Percentiles rank a stretch among this genome's conserved stretches.
Conservation (phyloP, 1,284 basidiomycete genomes). For the Mrakiaceae sp. region DNA sequence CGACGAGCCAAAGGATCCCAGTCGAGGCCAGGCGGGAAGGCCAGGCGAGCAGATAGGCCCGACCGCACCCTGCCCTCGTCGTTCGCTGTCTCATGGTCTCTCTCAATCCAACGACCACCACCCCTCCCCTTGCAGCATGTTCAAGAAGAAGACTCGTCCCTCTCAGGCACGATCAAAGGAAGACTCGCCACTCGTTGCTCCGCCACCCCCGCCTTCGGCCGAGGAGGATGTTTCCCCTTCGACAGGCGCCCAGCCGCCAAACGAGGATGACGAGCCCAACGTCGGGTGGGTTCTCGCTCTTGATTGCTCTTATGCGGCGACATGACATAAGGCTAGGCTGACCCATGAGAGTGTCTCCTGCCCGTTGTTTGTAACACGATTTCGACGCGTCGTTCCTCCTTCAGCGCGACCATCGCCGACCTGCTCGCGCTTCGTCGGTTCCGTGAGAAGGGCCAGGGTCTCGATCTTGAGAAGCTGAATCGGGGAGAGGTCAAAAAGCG, state of each 20-base stretch:
- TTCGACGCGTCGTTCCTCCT: not conserved
- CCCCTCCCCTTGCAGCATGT: conserved; percentile 25
- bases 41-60: not conserved
- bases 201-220: not conserved
- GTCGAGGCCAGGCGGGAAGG: not conserved
- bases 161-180: conserved; percentile 29
- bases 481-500: conserved; percentile 68
- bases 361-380: not conserved
- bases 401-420: conserved; percentile 50
- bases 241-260: not conserved
- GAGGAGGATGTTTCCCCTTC: not conserved
- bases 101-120: not conserved
- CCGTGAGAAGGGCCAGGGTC: conserved; percentile 63
- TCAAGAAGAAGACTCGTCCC: conserved; percentile 37
- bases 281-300: conserved; percentile 14
- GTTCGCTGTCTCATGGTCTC: not conserved
- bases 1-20: not conserved
- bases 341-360: not conserved
- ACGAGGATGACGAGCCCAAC: conserved; percentile 10
- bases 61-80: not conserved
- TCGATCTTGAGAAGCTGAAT: conserved; percentile 72
- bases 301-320: not conserved
- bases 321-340: no score
- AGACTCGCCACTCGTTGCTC: conserved; percentile 1
- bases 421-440: conserved; percentile 74